Evolutionary conservation across 1,284 basidiomycete genomes (phyloP).

Genomic region (Porphyrellus sp.): DNA sequence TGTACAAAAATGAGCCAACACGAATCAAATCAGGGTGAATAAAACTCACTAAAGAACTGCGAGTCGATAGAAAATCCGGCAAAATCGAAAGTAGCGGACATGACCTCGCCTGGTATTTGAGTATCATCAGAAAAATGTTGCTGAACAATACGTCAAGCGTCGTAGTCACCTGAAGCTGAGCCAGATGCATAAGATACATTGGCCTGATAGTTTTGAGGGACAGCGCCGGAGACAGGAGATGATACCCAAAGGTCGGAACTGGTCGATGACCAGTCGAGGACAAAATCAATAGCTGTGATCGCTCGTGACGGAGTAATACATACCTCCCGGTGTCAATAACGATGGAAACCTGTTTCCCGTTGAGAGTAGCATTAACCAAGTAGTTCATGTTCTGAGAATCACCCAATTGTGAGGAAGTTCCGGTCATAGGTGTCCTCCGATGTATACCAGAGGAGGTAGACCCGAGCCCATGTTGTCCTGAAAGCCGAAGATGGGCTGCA

Average conservation of each 20-base stretch:
- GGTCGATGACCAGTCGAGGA: neutral
- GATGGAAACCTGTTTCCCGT: constrained; percentile 45
- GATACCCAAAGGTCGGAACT: constrained; percentile 33
- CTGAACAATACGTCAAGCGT: neutral
- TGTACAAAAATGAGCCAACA: constrained; percentile 2
- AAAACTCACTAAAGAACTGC: constrained; percentile 60
- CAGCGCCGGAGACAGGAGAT: constrained; percentile 18
- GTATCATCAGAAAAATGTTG: neutral
- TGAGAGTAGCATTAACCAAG: constrained; percentile 50
- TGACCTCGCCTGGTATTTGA: constrained; percentile 44
- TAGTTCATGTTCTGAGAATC: constrained; percentile 49
- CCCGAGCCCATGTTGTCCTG: constrained; percentile 11
- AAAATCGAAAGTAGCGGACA: constrained; percentile 51
- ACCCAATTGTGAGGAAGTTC: constrained; percentile 9
- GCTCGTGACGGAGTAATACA: constrained; percentile 6
- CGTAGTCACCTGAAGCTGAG: constrained; percentile 18
- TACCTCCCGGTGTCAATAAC: constrained; percentile 71
- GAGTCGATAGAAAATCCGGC: constrained; percentile 50
- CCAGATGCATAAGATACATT: constrained; percentile 27
- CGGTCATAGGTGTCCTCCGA: constrained; percentile 20
- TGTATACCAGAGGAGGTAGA: constrained; percentile 3
- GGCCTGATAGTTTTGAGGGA: constrained; percentile 15
- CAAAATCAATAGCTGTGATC: neutral
- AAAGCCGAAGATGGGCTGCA: constrained; percentile 20
- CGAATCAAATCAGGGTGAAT: neutral